A percentile compares a stretch with the other conserved stretches of the same genome.
Conservation (phyloP, 768 basidiomycete genomes). For the Pisolithus orientalis region DNA sequence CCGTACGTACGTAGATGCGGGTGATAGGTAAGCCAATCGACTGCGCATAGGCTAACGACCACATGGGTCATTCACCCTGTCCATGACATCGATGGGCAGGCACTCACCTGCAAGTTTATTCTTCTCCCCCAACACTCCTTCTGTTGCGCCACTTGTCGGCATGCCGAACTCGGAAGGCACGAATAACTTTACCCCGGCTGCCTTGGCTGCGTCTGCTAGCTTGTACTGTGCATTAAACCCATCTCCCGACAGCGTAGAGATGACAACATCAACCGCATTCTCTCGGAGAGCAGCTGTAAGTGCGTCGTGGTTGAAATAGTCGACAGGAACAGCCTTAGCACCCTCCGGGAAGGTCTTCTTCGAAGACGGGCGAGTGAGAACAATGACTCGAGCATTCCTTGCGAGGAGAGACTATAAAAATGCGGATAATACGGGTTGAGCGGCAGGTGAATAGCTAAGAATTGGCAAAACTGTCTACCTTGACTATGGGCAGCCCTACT, state of each 20-base stretch:
- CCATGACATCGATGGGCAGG: neutral
- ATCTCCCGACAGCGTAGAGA: slow-evolving; percentile 14
- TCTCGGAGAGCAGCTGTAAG: slow-evolving; percentile 11
- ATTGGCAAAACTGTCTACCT: slow-evolving; percentile 1
- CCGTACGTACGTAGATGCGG: slow-evolving; percentile 17
- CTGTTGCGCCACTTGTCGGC: slow-evolving; percentile 15
- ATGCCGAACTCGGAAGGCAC: slow-evolving; percentile 24
- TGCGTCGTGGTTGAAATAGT: slow-evolving; percentile 10
- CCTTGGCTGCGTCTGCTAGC: slow-evolving; percentile 20
- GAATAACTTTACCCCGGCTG: slow-evolving; percentile 23
- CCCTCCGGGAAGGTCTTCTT: slow-evolving; percentile 3
- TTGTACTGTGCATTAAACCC: slow-evolving; percentile 8
- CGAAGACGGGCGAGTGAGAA: slow-evolving; percentile 4
- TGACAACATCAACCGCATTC: slow-evolving; percentile 18
- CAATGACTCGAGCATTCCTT: slow-evolving; percentile 1
- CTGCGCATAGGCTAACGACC: slow-evolving; percentile 2
- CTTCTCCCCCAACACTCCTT: slow-evolving; percentile 10
- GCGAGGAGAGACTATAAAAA: slow-evolving; percentile 3
- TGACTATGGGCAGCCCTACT: slow-evolving; percentile 15
- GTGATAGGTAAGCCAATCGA: slow-evolving; percentile 15
- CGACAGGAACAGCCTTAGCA: slow-evolving; percentile 12
- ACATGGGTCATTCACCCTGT: slow-evolving; percentile 6
- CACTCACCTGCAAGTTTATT: slow-evolving; percentile 6
- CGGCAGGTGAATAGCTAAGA: neutral
- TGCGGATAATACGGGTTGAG: neutral